Evolutionary conservation across 73 alveolate genomes (phyloP).

Genomic region (Durusdinium trenchii): DNA sequence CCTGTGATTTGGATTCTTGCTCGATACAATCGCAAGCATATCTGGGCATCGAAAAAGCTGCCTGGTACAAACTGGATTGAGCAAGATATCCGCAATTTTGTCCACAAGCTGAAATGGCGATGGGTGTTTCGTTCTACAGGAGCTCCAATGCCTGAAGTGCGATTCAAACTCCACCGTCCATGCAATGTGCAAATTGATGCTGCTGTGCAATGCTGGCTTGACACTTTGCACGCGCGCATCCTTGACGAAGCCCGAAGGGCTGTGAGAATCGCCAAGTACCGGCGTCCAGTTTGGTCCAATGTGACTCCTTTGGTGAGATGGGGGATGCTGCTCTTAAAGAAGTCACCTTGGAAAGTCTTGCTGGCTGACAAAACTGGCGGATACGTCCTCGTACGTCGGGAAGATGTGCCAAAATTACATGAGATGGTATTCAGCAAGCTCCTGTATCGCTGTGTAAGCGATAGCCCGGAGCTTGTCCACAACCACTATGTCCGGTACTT

Average conservation of each 20-base stretch:
- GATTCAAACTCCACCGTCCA: background rate
- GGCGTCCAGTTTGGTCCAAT: background rate
- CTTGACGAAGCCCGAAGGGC: background rate
- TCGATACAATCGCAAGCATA: background rate
- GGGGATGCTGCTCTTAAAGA: background rate
- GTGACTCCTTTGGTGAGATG: slow-evolving; percentile 1
- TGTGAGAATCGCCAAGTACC: background rate
- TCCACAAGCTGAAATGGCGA: background rate
- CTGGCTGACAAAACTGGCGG: background rate
- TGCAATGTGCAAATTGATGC: background rate
- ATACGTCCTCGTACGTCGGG: background rate
- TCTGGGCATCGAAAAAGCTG: background rate
- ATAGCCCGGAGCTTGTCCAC: background rate
- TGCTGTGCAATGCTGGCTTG: background rate
- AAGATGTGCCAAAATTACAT: background rate
- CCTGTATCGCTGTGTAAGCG: background rate
- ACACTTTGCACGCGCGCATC: background rate
- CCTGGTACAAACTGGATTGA: background rate
- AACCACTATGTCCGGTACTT: background rate
- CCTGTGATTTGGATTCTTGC: background rate
- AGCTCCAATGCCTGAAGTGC: background rate
- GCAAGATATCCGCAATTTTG: background rate
- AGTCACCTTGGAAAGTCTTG: background rate
- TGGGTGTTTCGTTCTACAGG: too few species aligned
- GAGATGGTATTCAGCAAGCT: background rate